A percentile compares a stretch with the other conserved stretches of the same genome.
phyloP scores from a whole-genome alignment of 2,329 filamentous ascomycete genomes.

The Fusarium transvaalense region DNA sequence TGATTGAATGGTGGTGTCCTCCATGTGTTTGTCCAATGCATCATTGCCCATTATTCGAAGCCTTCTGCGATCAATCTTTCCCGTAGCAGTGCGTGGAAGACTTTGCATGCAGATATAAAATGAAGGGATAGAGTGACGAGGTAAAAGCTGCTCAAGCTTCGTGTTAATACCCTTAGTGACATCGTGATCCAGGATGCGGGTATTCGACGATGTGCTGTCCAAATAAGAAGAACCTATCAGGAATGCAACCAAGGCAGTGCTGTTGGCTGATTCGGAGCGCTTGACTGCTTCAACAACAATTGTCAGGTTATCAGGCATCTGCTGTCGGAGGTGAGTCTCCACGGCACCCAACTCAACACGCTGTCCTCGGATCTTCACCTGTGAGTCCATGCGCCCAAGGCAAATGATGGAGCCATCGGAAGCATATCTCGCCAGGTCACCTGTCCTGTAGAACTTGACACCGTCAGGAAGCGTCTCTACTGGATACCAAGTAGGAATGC shows the following conservation, averaged over 20 bases:
- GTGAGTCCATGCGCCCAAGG: slow-evolving; percentile 66
- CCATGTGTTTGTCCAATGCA: accelerated
- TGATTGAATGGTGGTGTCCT: accelerated
- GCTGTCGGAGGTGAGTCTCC: background rate
- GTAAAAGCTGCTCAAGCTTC: slow-evolving; percentile 3
- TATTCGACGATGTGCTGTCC: background rate
- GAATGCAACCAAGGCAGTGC: background rate
- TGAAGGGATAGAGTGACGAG: background rate
- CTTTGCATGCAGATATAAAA: background rate
- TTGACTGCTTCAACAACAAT: slow-evolving; percentile 15
- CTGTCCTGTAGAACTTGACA: slow-evolving; percentile 58
- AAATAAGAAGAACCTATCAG: background rate
- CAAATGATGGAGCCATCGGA: slow-evolving; percentile 57
- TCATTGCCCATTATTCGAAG: slow-evolving; percentile 2
- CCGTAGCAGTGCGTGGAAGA: slow-evolving; percentile 10
- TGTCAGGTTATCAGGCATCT: background rate
- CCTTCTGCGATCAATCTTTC: slow-evolving; percentile 1
- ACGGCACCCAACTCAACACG: slow-evolving; percentile 58
- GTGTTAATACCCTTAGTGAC: background rate
- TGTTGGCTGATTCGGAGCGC: accelerated
- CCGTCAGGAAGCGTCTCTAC: background rate
- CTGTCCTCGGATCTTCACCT: slow-evolving; percentile 70
- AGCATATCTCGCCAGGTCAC: slow-evolving; percentile 60
- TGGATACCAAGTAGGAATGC: slow-evolving; percentile 6
- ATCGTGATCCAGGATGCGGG: background rate